These are phyloP conservation scores for Fusarium protoensiforme DNA, from an alignment of 2,329 filamentous ascomycete species.

Conservation along the genomic window DNA sequence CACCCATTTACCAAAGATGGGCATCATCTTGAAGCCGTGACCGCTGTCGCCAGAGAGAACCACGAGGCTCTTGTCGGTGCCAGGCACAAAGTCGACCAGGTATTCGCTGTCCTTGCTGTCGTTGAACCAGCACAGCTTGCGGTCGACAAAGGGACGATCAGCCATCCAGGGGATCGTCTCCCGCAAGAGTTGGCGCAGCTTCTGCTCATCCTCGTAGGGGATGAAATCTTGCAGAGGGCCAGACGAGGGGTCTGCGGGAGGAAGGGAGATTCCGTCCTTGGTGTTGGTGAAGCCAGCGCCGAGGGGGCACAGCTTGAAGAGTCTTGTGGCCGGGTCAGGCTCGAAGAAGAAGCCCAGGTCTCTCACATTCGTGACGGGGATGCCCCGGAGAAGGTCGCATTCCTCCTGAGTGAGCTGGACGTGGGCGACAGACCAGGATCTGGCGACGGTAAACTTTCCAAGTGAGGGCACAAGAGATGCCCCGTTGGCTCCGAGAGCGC, in stretches of 20 bases:
- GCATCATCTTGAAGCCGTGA: conserved; percentile 17
- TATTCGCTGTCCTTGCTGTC: conserved; percentile 13
- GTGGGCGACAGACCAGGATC: conserved; percentile 16
- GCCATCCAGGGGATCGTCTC: conserved; percentile 22
- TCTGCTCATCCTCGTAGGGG: conserved; percentile 9
- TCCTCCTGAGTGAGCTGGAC: conserved; percentile 10
- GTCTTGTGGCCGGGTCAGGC: conserved; percentile 5
- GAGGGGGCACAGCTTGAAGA: conserved; percentile 20
- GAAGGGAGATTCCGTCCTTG: background rate
- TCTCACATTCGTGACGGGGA: conserved; percentile 13
- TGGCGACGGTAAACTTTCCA: background rate
- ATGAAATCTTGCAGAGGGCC: conserved; percentile 10
- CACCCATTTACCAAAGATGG: conserved; percentile 7
- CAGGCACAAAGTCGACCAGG: conserved; percentile 12
- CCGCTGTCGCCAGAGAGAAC: conserved; percentile 5
- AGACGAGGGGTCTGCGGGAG: background rate
- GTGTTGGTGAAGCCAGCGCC: conserved; percentile 20
- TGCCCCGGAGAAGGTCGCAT: conserved; percentile 10
- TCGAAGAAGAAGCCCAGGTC: conserved; percentile 15
- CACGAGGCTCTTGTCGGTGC: conserved; percentile 6
- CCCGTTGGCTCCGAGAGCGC: conserved; percentile 1
- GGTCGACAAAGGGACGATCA: conserved; percentile 19
- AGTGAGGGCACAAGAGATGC: conserved; percentile 3
- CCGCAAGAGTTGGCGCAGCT: conserved; percentile 9
- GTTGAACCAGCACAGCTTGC: conserved; percentile 15